Evolutionary conservation across 208 protist species (phyloP), one percentile per base, ranked within the genome.

Genomic region (Leishmania amazonensis): DNA sequence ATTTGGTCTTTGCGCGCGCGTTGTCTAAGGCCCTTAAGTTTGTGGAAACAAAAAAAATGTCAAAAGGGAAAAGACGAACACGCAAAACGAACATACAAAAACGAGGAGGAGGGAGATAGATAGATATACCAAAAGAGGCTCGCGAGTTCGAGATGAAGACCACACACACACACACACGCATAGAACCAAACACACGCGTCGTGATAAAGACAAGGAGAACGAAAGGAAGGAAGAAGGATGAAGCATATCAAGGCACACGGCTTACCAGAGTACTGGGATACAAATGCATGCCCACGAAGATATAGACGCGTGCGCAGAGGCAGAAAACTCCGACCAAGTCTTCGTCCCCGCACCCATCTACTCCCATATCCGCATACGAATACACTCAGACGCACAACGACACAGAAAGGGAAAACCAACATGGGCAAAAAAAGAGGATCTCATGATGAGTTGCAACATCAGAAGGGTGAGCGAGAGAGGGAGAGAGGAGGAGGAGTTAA

Each of bases 341-440:
- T n/a, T 17, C 40, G 49, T 47, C 35, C 49, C 64, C 31, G 11
- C 40, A n/a, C 67, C 28, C 9, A 47, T 9, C 38, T 72, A 53
- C 24, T 74, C 70, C 54, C 70, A 45, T 24, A 74, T 21, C 49
- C n/a, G 24, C 45, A 19, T 35, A 28, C 40, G 3, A 28, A 51
- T 35, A 54, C 70, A 54, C 70, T 28, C 45, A 76, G 51, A 31
- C 45, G 40, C 73, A 64, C 7, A 54, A 76, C 73, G 3, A 77
- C 57, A n/a, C 24, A 80, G 19, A 65, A 38, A 42, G 9, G 17
- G 54, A 57, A 76, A 76, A 31, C 40, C 54, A 35, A 58, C 68
- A 13, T 42, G 28, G 49, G 40, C 7, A 58, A 24, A 53, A 73
- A 51, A 74, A 54, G 11, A 67, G n/a, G 13, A 58, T 1, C 24